Evolutionary conservation across 1,139 yeast genomes (phyloP), one percentile per base, ranked within the genome.

Genomic region (Kodamaea anthophila): DNA sequence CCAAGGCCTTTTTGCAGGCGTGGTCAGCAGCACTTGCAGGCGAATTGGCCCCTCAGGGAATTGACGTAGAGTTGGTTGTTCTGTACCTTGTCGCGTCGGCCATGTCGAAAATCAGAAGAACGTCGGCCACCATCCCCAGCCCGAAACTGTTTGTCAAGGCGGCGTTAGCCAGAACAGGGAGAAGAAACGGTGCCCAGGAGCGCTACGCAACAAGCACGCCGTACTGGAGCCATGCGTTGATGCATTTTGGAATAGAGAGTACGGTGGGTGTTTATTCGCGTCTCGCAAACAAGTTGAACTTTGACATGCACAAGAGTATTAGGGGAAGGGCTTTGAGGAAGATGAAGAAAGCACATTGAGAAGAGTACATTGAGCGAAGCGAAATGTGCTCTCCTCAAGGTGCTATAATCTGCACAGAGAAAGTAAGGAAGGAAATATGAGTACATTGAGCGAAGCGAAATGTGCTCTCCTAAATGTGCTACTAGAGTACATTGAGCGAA

Each of bases 21-120:
- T 91, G 98, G 98, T 83, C 91, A 31, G 65, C 72, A 35, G 88
- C 96, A 1, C 67, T 91, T 42, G 81, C 96, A n/a, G 85, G 88
- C 13, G 99, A 91, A 57, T 68, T 91, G 46, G 61, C 68, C 28
- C 57, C 74, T 1, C 59, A 73, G 31, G 74, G 77, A 13, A 70
- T 91, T 40, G 98, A 91, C 48, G 96, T 86, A 35, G 91, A 88
- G 57, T 61, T 86, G 28, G 78, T 85, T 21, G 58, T 88, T 31
- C 85, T 96, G n/a, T 91, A 91, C 58, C 70, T 91, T 49, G 97
- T 91, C 29, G 82, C 96, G 4, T 83, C 95, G 20, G 85, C 94
- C 39, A 87, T 91, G 97, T 88, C 97, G 32, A 93, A 91, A 68
- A 74, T 91, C 49, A 79, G 80, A 56, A 77, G 81, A 46, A 51